Base-by-base conservation (phyloP, 129 eudicot species). In the Pittosporum tobira region DNA sequence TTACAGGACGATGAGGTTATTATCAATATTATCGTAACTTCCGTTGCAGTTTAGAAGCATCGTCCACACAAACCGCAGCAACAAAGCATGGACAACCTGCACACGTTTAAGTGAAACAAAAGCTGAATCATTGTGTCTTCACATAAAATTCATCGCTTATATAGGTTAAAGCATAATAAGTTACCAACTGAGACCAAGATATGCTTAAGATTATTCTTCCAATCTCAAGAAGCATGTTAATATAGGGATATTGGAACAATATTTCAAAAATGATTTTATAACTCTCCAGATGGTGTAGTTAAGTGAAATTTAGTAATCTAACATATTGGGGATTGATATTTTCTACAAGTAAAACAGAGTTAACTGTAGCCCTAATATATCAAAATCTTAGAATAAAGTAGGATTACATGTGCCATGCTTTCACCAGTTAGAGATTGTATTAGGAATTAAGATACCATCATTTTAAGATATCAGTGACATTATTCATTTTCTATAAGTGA, bases 21-120 rank as follows among this genome's bases (percentile, higher is more conserved):
- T n/a, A n/a, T 51, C 10, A 15, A 51, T 25, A 6, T 8, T 22
- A 6, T n/a, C n/a, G n/a, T 2, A 23, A 23, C 28, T 9, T 45
- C 20, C 27, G 19, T 20, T 29, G 11, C 16, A 5, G 57, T 61
- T 61, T 67, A 76, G 61, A n/a, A n/a, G 66, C 81, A 76, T 58
- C 38, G 49, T 40, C 38, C 63, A 26, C 37, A 21, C 34, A 58
- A 16, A 23, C 49, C 37, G 49, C 48, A 58, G 63, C 63, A 58
- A 14, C 63, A 58, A 15, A 58, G 63, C 20, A 22, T 30, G 21
- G 63, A 48, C 37, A 57, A 58, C 47, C 63, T 67, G n/a, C 62
- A 50, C 16, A 64, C 2, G 6, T 37, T n/a, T n/a, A n/a, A n/a
- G n/a, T 5, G 48, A 6, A 27, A 16, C 43, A 59, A 55, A 31